Conservation (phyloP, 495 filamentous ascomycete genomes). For the Aspergillus saccharolyticus region DNA sequence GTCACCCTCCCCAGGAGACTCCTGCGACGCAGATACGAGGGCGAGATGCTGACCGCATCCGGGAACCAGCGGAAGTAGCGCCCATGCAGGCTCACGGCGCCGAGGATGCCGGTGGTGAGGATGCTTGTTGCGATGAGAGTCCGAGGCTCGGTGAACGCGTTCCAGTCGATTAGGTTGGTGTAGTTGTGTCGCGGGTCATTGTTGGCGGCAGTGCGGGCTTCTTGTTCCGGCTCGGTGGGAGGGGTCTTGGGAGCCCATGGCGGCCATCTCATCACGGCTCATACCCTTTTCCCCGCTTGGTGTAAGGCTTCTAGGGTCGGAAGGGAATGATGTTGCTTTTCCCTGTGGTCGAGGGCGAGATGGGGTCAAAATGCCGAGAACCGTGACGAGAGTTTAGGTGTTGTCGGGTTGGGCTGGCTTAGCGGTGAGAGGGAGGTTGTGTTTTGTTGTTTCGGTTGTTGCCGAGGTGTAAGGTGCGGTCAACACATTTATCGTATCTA, state of each 20-base stretch:
- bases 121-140: constrained; percentile 63
- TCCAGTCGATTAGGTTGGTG: constrained; percentile 47
- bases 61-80: constrained; percentile 78
- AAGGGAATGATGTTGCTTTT: no score
- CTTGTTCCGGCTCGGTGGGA: not conserved
- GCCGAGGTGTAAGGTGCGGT: constrained; percentile 14
- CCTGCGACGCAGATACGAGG: constrained; percentile 59
- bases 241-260: constrained; percentile 37
- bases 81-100: constrained; percentile 48
- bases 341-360: constrained; percentile 6
- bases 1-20: constrained; percentile 81
- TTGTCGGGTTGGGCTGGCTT: not conserved
- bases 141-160: constrained; percentile 59
- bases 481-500: no score
- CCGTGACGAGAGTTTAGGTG: no score
- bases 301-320: constrained; percentile 8
- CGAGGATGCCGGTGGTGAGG: constrained; percentile 62
- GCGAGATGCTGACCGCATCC: constrained; percentile 62
- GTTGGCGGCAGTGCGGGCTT: constrained; percentile 9
- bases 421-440: constrained; percentile 7
- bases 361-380: not conserved
- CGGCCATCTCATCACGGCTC: constrained; percentile 50
- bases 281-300: constrained; percentile 23
- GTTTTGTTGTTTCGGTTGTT: constrained; percentile 17
- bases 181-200: constrained; percentile 17